Evolutionary conservation across 2,329 filamentous ascomycete species (phyloP).

Genomic region (Sphaerulina populicola): DNA sequence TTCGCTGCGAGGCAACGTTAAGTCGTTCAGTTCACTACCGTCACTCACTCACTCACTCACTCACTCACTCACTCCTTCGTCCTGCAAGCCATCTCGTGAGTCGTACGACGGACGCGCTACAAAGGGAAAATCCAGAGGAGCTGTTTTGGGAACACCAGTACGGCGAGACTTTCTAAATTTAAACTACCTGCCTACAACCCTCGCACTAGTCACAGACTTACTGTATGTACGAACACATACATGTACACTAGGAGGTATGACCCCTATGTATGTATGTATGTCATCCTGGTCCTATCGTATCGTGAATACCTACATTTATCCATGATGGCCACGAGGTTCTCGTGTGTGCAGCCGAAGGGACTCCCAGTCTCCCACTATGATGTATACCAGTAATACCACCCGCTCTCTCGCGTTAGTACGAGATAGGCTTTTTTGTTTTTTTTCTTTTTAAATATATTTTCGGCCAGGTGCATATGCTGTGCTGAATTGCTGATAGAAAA

Average conservation of each 20-base stretch:
- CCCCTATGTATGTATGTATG: too few species aligned
- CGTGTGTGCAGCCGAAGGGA: neutral
- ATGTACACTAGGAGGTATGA: too few species aligned
- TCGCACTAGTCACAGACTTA: too few species aligned
- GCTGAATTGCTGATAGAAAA: neutral
- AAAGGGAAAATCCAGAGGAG: neutral
- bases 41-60: too few species aligned
- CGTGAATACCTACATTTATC: slow-evolving; percentile 1
- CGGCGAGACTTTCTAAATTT: neutral
- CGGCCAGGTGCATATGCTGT: neutral
- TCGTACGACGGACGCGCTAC: neutral
- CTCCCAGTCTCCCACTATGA: too few species aligned
- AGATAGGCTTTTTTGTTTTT: too few species aligned
- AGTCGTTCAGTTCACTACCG: neutral
- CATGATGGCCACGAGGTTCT: neutral
- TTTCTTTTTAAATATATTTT: too few species aligned
- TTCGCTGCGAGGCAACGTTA: neutral
- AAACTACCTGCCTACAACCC: neutral
- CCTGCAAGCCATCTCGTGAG: slow-evolving; percentile 2
- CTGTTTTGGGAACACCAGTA: neutral
- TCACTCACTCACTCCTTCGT: too few species aligned
- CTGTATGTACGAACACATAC: too few species aligned
- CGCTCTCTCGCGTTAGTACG: neutral
- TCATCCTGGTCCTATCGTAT: too few species aligned
- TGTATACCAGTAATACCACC: too few species aligned